A percentile compares a stretch with the other conserved stretches of the same genome.
phyloP scores from a whole-genome alignment of 1,284 basidiomycete species.

The Ceraceosorus bombacis region DNA sequence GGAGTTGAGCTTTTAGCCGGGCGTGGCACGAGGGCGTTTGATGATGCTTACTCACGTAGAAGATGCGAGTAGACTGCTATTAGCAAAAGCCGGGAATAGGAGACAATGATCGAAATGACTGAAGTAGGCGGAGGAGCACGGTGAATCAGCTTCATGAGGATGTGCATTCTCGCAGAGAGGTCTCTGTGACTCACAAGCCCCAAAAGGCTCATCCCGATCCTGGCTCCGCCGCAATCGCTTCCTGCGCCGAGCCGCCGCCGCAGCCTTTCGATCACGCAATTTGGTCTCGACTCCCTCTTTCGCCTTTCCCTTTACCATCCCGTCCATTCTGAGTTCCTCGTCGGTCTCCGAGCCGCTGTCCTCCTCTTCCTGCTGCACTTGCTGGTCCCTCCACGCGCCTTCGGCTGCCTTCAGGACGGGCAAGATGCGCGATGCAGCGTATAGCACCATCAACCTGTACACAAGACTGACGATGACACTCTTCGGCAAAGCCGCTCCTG shows the following conservation, averaged over 20 bases:
- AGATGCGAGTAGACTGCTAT: constrained; percentile 46
- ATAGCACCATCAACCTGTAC: constrained; percentile 43
- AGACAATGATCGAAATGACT: constrained; percentile 31
- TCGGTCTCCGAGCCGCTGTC: constrained; percentile 1
- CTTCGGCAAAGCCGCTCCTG: constrained; percentile 30
- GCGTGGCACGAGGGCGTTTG: too few species aligned
- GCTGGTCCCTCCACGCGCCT: constrained; percentile 16
- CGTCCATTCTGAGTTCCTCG: neutral
- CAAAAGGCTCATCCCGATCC: constrained; percentile 14
- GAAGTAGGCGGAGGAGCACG: neutral
- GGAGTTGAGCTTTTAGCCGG: neutral
- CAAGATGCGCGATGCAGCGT: constrained; percentile 41
- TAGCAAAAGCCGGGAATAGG: constrained; percentile 40
- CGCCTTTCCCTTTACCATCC: neutral
- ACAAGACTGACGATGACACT: constrained; percentile 42
- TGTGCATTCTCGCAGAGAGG: neutral
- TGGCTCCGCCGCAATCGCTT: neutral
- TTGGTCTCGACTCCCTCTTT: constrained; percentile 1
- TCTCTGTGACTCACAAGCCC: constrained; percentile 1
- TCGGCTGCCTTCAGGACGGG: constrained; percentile 21
- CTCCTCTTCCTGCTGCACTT: constrained; percentile 10
- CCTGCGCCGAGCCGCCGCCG: neutral
- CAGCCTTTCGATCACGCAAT: neutral
- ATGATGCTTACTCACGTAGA: constrained; percentile 12
- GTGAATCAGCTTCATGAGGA: neutral